phyloP scores from a whole-genome alignment of 805 yeast species.

The Jamesozyma piceae region DNA sequence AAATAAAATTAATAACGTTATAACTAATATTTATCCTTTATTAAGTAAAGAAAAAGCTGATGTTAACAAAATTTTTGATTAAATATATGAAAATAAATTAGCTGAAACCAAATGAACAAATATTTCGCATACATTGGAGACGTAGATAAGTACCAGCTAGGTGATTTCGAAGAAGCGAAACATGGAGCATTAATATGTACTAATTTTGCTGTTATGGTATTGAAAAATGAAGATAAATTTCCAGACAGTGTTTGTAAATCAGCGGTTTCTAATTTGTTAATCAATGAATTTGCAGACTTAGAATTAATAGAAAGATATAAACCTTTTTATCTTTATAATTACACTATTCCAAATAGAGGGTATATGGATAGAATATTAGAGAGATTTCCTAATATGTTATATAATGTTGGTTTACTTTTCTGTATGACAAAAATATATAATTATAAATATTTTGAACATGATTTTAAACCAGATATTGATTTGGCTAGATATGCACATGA shows the following conservation, averaged over 20 bases:
- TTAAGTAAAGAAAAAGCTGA: no score
- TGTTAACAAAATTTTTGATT: no score
- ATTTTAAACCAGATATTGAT: background rate
- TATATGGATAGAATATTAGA: background rate
- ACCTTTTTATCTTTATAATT: no score
- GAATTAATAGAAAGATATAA: slow-evolving; percentile 1
- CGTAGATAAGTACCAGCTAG: slow-evolving; percentile 1
- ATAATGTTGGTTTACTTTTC: background rate
- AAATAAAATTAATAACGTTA: background rate
- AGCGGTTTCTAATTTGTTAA: no score
- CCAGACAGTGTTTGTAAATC: slow-evolving; percentile 2
- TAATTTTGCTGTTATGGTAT: slow-evolving; percentile 1
- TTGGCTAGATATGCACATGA: background rate
- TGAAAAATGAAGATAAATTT: background rate
- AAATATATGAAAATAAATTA: no score
- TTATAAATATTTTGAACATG: background rate
- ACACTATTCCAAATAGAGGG: background rate
- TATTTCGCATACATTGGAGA: no score
- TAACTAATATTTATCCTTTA: background rate
- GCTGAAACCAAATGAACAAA: no score
- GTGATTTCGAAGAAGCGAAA: slow-evolving; percentile 3
- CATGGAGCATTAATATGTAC: slow-evolving; percentile 1
- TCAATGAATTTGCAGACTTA: background rate
- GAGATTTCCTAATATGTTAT: background rate
- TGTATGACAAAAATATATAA: background rate